Evolutionary conservation across 1,139 yeast species (phyloP).

Genomic region (Taphrina deformans): DNA sequence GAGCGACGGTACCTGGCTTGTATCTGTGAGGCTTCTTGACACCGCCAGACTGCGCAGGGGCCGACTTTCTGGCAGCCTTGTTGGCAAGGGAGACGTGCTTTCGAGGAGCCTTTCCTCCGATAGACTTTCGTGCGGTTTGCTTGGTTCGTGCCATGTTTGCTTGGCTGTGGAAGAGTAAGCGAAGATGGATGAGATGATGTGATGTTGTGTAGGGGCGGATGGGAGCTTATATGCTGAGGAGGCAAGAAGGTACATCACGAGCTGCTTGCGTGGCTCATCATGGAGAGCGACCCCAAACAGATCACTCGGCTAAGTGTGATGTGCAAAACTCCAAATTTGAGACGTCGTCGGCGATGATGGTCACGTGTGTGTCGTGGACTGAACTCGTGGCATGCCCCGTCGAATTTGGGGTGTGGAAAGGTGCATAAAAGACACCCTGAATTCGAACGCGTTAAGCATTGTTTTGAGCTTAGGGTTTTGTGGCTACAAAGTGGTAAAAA

Average conservation of each 20-base stretch:
- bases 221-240: not conserved
- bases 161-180: conserved; percentile 1
- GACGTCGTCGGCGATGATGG: not conserved
- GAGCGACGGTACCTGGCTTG: conserved; percentile 99
- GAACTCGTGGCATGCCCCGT: not conserved
- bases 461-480: conserved; percentile 9
- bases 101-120: conserved; percentile 99
- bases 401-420: not conserved
- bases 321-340: conserved; percentile 12
- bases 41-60: conserved; percentile 82
- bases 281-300: not conserved
- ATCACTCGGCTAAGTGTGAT: conserved; percentile 8
- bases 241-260: conserved; percentile 4
- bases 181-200: conserved; percentile 9
- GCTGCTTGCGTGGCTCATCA: not conserved
- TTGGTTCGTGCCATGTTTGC: conserved; percentile 83
- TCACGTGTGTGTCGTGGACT: conserved; percentile 17
- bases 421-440: conserved; percentile 7
- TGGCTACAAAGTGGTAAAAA: not conserved
- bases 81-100: conserved; percentile 83
- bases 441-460: conserved; percentile 20
- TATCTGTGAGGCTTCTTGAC: conserved; percentile 99
- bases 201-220: not conserved
- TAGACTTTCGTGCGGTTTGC: conserved; percentile 98
- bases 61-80: conserved; percentile 98